Conservation (phyloP, 2,329 filamentous ascomycete genomes). For the Exophiala calicioides region DNA sequence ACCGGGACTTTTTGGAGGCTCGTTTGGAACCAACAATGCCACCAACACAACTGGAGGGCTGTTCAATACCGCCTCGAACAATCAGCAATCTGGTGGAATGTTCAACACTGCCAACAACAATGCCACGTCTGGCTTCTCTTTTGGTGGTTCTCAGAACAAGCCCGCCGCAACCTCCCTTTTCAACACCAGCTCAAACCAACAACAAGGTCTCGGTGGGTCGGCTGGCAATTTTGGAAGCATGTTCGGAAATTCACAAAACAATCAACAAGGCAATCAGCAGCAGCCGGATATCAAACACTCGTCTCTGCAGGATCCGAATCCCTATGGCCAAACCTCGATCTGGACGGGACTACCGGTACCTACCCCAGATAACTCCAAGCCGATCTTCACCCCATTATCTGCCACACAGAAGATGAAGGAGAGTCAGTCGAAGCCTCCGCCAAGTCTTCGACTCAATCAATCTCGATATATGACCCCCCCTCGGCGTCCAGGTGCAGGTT, state of each 20-base stretch:
- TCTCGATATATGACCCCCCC: conserved; percentile 83
- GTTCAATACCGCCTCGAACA: conserved; percentile 42
- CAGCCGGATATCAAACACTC: conserved; percentile 68
- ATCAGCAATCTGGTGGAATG: conserved; percentile 33
- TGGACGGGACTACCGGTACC: conserved; percentile 72
- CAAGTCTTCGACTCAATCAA: conserved; percentile 55
- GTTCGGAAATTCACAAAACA: conserved; percentile 57
- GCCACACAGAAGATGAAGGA: conserved; percentile 75
- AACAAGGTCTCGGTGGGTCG: conserved; percentile 44
- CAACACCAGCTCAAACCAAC: conserved; percentile 38
- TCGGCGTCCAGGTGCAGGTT: conserved; percentile 72
- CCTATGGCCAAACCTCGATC: conserved; percentile 84
- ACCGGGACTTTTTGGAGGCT: conserved; percentile 47
- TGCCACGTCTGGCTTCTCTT: conserved; percentile 48
- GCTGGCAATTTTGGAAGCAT: conserved; percentile 44
- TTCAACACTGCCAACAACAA: conserved; percentile 30
- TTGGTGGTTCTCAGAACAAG: conserved; percentile 48
- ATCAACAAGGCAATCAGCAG: conserved; percentile 52
- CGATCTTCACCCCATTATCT: conserved; percentile 84
- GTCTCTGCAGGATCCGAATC: conserved; percentile 78
- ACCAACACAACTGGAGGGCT: conserved; percentile 38
- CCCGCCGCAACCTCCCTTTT: conserved; percentile 59
- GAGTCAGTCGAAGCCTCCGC: conserved; percentile 51
- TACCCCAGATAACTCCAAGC: conserved; percentile 71
- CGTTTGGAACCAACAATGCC: conserved; percentile 26